Base-by-base conservation (phyloP, 139 green algal genomes). In the Chlorella sp. region DNA sequence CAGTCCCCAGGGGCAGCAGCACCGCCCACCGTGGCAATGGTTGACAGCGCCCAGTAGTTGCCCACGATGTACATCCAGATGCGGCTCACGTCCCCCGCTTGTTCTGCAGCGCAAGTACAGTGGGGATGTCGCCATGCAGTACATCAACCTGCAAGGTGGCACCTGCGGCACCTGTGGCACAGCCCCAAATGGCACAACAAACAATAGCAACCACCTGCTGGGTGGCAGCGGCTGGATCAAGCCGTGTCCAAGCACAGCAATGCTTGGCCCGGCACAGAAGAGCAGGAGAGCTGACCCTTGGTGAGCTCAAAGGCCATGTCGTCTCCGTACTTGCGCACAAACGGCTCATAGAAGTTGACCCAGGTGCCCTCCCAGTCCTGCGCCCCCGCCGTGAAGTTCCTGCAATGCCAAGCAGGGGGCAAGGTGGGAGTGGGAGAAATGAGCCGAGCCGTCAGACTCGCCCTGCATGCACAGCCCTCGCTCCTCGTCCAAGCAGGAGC, bases 21-120 rank as follows among this genome's bases (percentile, higher is more conserved):
- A 2, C 51, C 51, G 21, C 51, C 11, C 63, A 83, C 78, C 28
- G 78, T 83, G 17, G 78, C 78, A 26, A 92, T 71, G 16, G 89
- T 91, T 20, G 83, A 88, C 17, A 92, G 39, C 39, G 87, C 85
- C 84, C 84, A 92, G 79, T 92, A 92, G 17, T 76, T 34, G 36
- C 86, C 83, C 21, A 67, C 81, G 25, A 91, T 72, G 63, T 86
- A 92, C 17, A 85, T 56, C 82, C 82, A 86, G 39, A 72, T 30
- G 21, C 75, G 51, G 60, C 39, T 75, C 20, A 86, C 39, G 5
- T 67, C 5, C 36, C 1, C n/a, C 1, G 70, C 81, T 28, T 86
- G 56, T 1, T 86, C 81, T 72, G 70, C 55, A n/a, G 30, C 34
- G 62, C 62, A 51, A 28, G 7, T 1, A 20, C 70, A 39, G 15